These are phyloP conservation scores for Fusarium robinianum DNA, from an alignment of 2,329 filamentous ascomycete genomes.

Conservation along the genomic window DNA sequence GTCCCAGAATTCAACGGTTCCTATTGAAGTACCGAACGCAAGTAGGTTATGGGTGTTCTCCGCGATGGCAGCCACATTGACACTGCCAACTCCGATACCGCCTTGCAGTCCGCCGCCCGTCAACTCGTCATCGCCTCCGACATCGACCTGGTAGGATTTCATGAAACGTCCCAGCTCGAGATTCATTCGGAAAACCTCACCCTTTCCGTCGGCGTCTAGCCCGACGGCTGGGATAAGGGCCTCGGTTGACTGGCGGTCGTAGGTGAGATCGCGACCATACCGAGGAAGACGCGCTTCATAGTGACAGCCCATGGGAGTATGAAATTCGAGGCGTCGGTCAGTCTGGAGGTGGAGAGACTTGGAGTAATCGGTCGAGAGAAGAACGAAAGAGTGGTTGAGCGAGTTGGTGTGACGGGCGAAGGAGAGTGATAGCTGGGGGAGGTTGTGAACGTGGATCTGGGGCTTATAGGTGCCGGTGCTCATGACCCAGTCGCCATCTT, in stretches of 20 bases:
- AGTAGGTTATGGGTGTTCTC: constrained; percentile 87
- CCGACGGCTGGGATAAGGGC: constrained; percentile 87
- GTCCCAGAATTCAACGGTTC: constrained; percentile 98
- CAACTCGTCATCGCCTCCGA: constrained; percentile 78
- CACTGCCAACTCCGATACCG: constrained; percentile 80
- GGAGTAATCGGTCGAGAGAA: constrained; percentile 88
- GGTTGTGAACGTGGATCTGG: constrained; percentile 88
- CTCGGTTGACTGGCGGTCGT: constrained; percentile 81
- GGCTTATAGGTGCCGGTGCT: constrained; percentile 77
- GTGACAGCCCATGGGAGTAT: constrained; percentile 85
- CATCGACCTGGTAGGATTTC: constrained; percentile 89
- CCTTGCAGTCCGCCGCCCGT: constrained; percentile 81
- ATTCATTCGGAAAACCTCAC: constrained; percentile 92
- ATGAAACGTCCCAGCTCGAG: constrained; percentile 92
- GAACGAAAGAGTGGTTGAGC: constrained; percentile 86
- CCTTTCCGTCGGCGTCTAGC: constrained; percentile 80
- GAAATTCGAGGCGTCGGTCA: constrained; percentile 90
- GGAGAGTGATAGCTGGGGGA: constrained; percentile 91
- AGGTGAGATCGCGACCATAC: constrained; percentile 88
- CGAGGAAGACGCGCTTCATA: constrained; percentile 87
- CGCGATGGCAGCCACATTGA: constrained; percentile 86
- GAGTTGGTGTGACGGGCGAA: constrained; percentile 90
- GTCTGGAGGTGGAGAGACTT: constrained; percentile 94
- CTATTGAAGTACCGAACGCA: constrained; percentile 90
- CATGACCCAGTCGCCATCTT: constrained; percentile 98